phyloP scores from a whole-genome alignment of 2,329 filamentous ascomycete species.

The Calonectria pteridis region DNA sequence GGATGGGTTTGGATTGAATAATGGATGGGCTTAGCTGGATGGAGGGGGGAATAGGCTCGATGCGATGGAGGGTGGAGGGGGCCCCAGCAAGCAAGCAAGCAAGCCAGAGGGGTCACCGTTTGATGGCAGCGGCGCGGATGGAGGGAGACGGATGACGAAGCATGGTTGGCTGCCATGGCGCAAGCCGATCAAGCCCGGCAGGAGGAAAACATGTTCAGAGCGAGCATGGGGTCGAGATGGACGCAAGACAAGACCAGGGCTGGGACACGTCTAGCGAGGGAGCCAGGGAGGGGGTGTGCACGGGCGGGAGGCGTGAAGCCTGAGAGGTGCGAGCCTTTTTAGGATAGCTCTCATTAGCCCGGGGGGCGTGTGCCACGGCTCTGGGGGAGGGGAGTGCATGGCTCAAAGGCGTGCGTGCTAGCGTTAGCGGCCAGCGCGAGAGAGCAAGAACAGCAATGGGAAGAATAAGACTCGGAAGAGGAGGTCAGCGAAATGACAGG shows the following conservation, averaged over 20 bases:
- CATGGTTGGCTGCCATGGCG: conserved; percentile 51
- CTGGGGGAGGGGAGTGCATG: background rate
- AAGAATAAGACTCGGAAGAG: conserved; percentile 12
- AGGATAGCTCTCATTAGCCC: background rate
- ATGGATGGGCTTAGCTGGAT: conserved; percentile 30
- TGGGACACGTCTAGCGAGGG: conserved; percentile 11
- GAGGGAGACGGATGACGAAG: conserved; percentile 50
- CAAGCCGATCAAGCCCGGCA: conserved; percentile 33
- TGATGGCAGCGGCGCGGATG: conserved; percentile 44
- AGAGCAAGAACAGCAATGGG: conserved; percentile 4
- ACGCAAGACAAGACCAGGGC: conserved; percentile 23
- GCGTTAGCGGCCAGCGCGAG: background rate
- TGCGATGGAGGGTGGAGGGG: conserved; percentile 38
- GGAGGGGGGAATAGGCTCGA: conserved; percentile 40
- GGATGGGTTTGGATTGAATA: conserved; percentile 29
- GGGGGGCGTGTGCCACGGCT: background rate
- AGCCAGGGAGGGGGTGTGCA: conserved; percentile 3
- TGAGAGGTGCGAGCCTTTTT: background rate
- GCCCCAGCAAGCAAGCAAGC: conserved; percentile 31
- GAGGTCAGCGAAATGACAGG: conserved; percentile 5
- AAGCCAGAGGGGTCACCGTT: conserved; percentile 39
- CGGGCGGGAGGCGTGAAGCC: background rate
- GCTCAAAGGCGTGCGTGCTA: background rate
- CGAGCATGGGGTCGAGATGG: conserved; percentile 17
- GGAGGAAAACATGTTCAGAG: conserved; percentile 14